Base-by-base conservation (phyloP, 2,329 filamentous ascomycete species). In the Nemania serpens region DNA sequence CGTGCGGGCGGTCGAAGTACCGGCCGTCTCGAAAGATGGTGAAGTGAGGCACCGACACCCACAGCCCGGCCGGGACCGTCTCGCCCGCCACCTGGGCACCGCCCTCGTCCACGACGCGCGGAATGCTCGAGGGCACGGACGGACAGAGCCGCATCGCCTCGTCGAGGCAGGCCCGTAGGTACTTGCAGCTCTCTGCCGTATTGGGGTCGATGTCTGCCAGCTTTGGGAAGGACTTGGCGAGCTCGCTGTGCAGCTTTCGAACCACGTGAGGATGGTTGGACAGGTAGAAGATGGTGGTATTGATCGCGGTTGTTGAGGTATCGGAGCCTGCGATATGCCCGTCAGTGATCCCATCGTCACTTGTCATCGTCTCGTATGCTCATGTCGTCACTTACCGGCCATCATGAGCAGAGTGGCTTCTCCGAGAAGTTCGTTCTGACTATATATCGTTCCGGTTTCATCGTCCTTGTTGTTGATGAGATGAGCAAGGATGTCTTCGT, bases 111-210 rank as follows among this genome's bases (percentile, higher is more conserved):
- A 65, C 55, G 4, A 46, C 36, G 15, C 63, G 63, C 2, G 57
- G 59, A 10, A 62, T 47, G n/a, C 37, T 59, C 2, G 52, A 25
- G 2, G 59, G 57, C 5, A 58, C 60, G 5, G 60, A 34, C 1
- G 63, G 65, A 6, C 34, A 53, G 15, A 67, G 43, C 2, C 65
- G 65, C 52, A 66, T 58, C 1, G 65, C 58, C 37, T 66, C 65
- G 25, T 64, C 55, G 15, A 67, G 29, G 37, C 63, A 62, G 6
- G 65, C 65, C n/a, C 55, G 59, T 1, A 67, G 58, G 36, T 67
- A 67, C 11, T 45, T 50, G 25, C 58, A 56, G 37, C 43, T 51
- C 22, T 60, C 47, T 25, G 57, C 49, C 39, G 33, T 34, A 45
- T 25, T 58, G 22, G 57, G 41, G 4, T 65, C 15, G n/a, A 57